Conservation (phyloP, 495 filamentous ascomycete genomes). For the Sordaria brevicollis region DNA sequence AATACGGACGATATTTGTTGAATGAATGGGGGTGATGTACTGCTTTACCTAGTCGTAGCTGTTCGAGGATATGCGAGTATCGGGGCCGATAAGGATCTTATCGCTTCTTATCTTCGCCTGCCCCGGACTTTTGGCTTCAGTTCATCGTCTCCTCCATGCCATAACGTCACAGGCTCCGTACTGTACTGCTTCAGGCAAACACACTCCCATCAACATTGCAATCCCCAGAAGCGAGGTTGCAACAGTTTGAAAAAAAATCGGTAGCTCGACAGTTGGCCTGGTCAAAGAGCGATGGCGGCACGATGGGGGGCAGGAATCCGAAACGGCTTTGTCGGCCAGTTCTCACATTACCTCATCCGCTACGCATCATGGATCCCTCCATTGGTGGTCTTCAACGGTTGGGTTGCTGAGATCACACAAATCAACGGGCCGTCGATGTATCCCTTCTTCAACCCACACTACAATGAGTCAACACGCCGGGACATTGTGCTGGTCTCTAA, state of each 20-base stretch:
- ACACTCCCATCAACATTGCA: neutral
- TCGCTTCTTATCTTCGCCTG: neutral
- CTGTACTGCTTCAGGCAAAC: neutral
- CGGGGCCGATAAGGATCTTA: neutral
- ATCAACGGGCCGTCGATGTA: constrained; percentile 68
- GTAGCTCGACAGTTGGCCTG: neutral
- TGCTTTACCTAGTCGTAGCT: neutral
- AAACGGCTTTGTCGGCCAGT: constrained; percentile 21
- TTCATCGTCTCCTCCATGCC: neutral
- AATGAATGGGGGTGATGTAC: neutral
- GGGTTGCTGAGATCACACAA: constrained; percentile 51
- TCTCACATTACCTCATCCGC: constrained; percentile 37
- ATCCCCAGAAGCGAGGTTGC: neutral
- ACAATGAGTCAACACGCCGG: constrained; percentile 42
- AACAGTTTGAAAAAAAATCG: neutral
- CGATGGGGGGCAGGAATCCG: constrained; percentile 23
- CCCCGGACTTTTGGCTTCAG: neutral
- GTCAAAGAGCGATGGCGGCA: constrained; percentile 5
- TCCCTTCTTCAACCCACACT: constrained; percentile 60
- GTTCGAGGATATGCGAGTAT: neutral
- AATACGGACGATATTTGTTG: neutral
- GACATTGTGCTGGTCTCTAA: constrained; percentile 45
- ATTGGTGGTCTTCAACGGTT: constrained; percentile 51
- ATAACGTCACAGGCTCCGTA: neutral
- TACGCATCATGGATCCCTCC: constrained; percentile 54